Conservation (phyloP, 2,329 filamentous ascomycete genomes). For the Pseudogymnoascus sp. region DNA sequence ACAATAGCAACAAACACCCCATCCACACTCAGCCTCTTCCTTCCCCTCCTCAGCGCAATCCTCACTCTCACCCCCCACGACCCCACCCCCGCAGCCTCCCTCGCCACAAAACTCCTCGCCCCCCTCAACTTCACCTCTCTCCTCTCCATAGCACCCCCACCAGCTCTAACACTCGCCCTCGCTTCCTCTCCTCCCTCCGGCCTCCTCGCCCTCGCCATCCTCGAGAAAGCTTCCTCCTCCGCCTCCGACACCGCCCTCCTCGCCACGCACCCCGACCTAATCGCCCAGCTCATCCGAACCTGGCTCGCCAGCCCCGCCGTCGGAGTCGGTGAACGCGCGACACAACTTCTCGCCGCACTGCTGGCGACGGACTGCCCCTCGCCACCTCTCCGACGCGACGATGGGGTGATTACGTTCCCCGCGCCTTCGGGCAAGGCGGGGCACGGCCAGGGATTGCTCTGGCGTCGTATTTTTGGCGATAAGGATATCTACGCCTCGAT, state of each 20-base stretch:
- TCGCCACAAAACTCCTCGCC: conserved; percentile 47
- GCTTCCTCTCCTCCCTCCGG: conserved; percentile 47
- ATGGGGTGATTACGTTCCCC: conserved; percentile 22
- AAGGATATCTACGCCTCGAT: conserved; percentile 38
- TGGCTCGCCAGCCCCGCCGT: conserved; percentile 48
- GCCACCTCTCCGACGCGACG: conserved; percentile 12
- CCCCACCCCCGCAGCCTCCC: conserved; percentile 41
- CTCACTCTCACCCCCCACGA: conserved; percentile 44
- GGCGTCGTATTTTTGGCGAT: conserved; percentile 44
- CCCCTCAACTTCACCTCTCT: conserved; percentile 44
- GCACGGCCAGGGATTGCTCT: conserved; percentile 43
- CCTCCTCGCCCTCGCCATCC: conserved; percentile 46
- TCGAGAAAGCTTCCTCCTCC: conserved; percentile 45
- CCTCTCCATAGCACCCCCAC: conserved; percentile 43
- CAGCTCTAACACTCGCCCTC: conserved; percentile 44
- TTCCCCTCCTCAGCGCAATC: conserved; percentile 45
- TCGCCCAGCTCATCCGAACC: conserved; percentile 39
- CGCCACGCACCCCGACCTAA: conserved; percentile 39
- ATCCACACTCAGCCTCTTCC: conserved; percentile 42
- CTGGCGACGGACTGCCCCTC: conserved; percentile 47
- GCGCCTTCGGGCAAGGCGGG: conserved; percentile 19
- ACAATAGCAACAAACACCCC: conserved; percentile 42
- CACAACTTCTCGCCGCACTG: conserved; percentile 42
- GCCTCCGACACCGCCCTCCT: conserved; percentile 43
- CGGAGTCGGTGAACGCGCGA: conserved; percentile 46